Percentiles rank a stretch among this genome's conserved stretches.
Evolutionary conservation across 371 early-diverging fungal species (phyloP).

Genomic region (Lichtheimia hyalospora): DNA sequence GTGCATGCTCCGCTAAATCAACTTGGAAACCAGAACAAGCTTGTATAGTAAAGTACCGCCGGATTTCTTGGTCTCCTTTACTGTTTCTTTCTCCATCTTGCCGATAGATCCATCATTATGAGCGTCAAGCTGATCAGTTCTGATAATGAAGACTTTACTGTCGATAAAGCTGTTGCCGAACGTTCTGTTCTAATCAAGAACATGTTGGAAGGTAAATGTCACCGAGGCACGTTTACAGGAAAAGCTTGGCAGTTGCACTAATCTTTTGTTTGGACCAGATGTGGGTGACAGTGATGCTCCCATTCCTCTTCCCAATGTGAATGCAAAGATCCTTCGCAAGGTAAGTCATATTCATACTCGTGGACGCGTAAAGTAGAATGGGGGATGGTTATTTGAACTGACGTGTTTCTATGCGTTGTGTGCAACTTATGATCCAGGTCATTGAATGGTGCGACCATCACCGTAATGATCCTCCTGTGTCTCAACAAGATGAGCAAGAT

Average conservation of each 20-base stretch:
- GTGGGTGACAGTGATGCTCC: slow-evolving; percentile 74
- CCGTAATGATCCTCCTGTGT: slow-evolving; percentile 62
- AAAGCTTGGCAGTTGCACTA: not conserved
- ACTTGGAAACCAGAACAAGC: too few relatives aligned
- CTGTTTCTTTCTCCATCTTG: too few relatives aligned
- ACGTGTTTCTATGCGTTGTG: not conserved
- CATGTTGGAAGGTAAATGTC: slow-evolving; percentile 79
- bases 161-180: slow-evolving; percentile 80
- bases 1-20: too few relatives aligned
- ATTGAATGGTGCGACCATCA: slow-evolving; percentile 84
- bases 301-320: slow-evolving; percentile 81
- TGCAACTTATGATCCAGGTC: slow-evolving; percentile 47
- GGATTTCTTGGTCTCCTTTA: too few relatives aligned
- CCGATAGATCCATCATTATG: not conserved
- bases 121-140: slow-evolving; percentile 51
- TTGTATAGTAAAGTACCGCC: too few relatives aligned
- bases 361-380: not conserved
- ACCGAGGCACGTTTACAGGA: not conserved
- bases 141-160: slow-evolving; percentile 75
- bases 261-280: slow-evolving; percentile 37
- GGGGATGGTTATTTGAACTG: not conserved
- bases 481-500: slow-evolving; percentile 56
- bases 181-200: slow-evolving; percentile 92
- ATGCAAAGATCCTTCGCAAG: slow-evolving; percentile 69
- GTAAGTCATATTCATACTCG: slow-evolving; percentile 22